A percentile compares a stretch with the other conserved stretches of the same genome.
Evolutionary conservation across 768 basidiomycete species (phyloP).

Genomic region (Terana coerulea): DNA sequence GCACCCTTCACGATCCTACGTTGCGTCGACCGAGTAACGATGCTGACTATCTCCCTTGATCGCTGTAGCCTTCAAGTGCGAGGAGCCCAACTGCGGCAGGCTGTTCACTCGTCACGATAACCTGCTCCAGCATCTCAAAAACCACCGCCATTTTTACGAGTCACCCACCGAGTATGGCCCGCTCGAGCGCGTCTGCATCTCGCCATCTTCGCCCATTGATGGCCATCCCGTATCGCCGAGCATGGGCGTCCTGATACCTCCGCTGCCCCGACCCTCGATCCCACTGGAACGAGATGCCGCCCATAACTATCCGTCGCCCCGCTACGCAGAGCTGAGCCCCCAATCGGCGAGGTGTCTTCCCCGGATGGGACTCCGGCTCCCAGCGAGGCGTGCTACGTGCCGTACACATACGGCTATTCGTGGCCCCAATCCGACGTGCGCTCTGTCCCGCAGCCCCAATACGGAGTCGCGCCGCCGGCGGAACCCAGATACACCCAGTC

Average conservation of each 20-base stretch:
- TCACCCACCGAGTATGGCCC: constrained; percentile 5
- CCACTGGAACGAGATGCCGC: not conserved
- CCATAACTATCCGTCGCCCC: too few species aligned
- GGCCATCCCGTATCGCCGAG: constrained; percentile 3
- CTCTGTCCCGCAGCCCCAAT: constrained; percentile 1
- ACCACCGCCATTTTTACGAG: constrained; percentile 8
- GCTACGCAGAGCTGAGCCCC: not conserved
- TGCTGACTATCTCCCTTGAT: not conserved
- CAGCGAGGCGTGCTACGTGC: not conserved
- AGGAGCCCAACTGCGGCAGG: constrained; percentile 62
- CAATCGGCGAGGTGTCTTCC: constrained; percentile 1
- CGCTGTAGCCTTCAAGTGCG: constrained; percentile 54
- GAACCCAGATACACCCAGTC: not conserved
- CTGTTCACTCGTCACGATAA: constrained; percentile 78
- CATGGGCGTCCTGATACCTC: constrained; percentile 15
- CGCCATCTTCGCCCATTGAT: not conserved
- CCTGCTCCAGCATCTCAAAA: constrained; percentile 58
- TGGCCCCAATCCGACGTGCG: constrained; percentile 13
- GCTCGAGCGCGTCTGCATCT: constrained; percentile 10
- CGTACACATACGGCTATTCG: constrained; percentile 1
- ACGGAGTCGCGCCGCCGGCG: not conserved
- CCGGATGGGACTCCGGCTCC: constrained; percentile 7
- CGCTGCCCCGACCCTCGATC: constrained; percentile 3
- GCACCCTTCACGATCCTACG: constrained; percentile 25
- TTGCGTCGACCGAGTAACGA: not conserved